Evolutionary conservation across 2,329 filamentous ascomycete species (phyloP), one percentile per base, ranked within the genome.

Genomic region (Thelonectria rubi): DNA sequence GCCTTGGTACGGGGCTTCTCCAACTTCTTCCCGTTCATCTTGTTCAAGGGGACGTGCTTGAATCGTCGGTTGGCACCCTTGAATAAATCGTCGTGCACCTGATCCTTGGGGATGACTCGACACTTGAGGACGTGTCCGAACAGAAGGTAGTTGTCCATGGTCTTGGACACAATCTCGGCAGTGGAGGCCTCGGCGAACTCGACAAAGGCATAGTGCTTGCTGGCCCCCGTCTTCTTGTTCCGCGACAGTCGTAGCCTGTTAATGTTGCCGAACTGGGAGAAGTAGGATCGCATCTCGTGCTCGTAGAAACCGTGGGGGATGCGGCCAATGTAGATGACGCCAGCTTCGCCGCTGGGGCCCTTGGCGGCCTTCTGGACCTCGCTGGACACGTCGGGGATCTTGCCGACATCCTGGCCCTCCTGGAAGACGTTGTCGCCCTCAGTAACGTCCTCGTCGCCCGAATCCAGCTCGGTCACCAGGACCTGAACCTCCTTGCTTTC

Each of bases 131-230:
- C 91, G 76, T 97, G 94, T 6, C 93, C 92, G 76, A 97, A 98
- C 74, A 99, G 85, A 40, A 98, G 87, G 79, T 99, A 99, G 80
- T 94, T 96, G 83, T 97, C 88, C 95, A 99, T 99, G 20, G 95
- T 97, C 80, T 93, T 92, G 51, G 92, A 90, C 30, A 97, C 94
- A 69, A 98, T 93, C 72, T 92, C 90, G 40, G 95, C 94, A n/a
- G 85, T 86, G 66, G 78, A 80, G 50, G 93, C 91, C 59, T 93
- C 89, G 34, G 84, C 81, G 73, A 99, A 99, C 79, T 99, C 93
- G 73, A 99, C 86, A 77, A 97, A 99, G 32, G 93, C 95, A 74
- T 91, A 97, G 82, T 98, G 95, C 82, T 95, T 97, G 76, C 91
- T 93, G 60, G 88, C 88, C 58, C 95, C 95, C 1, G 94, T 98